phyloP scores from a whole-genome alignment of 129 eudicot species.

The Heracleum sosnowskyi region DNA sequence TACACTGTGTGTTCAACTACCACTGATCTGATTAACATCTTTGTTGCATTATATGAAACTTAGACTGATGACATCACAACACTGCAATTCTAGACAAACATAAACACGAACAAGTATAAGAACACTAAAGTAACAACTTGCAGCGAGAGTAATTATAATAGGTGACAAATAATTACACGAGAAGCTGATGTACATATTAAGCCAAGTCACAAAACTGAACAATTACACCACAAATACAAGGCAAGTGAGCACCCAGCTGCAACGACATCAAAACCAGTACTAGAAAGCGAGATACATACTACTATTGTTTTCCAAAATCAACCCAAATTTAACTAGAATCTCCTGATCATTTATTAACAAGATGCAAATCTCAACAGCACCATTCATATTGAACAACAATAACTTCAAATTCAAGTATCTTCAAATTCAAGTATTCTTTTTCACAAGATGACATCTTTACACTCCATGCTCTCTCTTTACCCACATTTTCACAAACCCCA shows the following conservation, averaged over 20 bases:
- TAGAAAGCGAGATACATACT: background rate
- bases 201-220: background rate
- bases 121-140: background rate
- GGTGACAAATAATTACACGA: background rate
- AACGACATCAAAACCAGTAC: background rate
- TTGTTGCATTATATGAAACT: background rate
- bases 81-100: background rate
- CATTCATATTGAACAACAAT: too few relatives aligned
- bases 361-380: background rate
- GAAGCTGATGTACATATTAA: background rate
- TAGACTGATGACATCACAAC: background rate
- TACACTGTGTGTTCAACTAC: background rate
- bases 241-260: background rate
- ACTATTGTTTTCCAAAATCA: background rate
- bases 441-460: background rate
- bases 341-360: background rate
- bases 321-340: background rate
- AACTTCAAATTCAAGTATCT: background rate
- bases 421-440: too few relatives aligned
- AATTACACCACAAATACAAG: background rate
- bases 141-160: background rate
- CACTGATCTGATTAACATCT: background rate
- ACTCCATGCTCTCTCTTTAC: conserved; percentile 5
- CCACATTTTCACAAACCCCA: conserved; percentile 5
- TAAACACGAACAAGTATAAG: conserved; percentile 2